A percentile compares a stretch with the other conserved stretches of the same genome.
Evolutionary conservation across 176 grass and related monocot genomes (phyloP).

Genomic region (Puya raimondii): DNA sequence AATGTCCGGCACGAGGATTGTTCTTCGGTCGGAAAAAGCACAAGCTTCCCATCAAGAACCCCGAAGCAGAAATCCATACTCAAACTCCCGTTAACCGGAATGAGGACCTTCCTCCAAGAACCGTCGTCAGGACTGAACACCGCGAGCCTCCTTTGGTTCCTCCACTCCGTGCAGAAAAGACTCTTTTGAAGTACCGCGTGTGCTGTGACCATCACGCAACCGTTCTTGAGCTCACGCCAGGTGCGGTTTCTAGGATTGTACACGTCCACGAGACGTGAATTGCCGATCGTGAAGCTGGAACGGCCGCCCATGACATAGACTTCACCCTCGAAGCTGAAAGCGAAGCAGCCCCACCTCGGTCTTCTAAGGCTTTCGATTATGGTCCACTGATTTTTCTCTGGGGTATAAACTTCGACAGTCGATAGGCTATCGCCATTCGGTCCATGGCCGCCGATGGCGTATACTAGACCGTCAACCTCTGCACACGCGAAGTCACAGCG

Average conservation of each 20-base stretch:
- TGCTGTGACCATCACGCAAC: conserved; percentile 76
- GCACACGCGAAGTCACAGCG: conserved; percentile 56
- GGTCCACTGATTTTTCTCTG: conserved; percentile 37
- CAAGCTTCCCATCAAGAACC: conserved; percentile 31
- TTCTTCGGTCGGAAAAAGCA: conserved; percentile 41
- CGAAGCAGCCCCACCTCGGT: conserved; percentile 71
- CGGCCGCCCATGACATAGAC: conserved; percentile 65
- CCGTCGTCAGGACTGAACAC: conserved; percentile 33
- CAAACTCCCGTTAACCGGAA: conserved; percentile 40
- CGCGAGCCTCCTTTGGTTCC: conserved; percentile 33
- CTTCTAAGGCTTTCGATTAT: conserved; percentile 41
- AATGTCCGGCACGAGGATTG: conserved; percentile 36
- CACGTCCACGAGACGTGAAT: conserved; percentile 42
- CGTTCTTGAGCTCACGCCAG: conserved; percentile 60
- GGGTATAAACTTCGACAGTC: conserved; percentile 55
- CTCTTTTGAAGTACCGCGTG: conserved; percentile 28
- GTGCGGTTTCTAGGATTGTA: conserved; percentile 24
- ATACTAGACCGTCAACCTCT: conserved; percentile 42
- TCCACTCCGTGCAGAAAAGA: conserved; percentile 72
- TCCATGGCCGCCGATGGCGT: conserved; percentile 55
- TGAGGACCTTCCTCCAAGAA: conserved; percentile 33
- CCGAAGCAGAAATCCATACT: conserved; percentile 47
- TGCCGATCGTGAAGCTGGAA: conserved; percentile 76
- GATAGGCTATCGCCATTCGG: conserved; percentile 28
- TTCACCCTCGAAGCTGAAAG: conserved; percentile 18